Percentiles rank a stretch among this genome's conserved stretches.
Conservation (phyloP, 495 filamentous ascomycete genomes). For the Aspergillus ellipticus region DNA sequence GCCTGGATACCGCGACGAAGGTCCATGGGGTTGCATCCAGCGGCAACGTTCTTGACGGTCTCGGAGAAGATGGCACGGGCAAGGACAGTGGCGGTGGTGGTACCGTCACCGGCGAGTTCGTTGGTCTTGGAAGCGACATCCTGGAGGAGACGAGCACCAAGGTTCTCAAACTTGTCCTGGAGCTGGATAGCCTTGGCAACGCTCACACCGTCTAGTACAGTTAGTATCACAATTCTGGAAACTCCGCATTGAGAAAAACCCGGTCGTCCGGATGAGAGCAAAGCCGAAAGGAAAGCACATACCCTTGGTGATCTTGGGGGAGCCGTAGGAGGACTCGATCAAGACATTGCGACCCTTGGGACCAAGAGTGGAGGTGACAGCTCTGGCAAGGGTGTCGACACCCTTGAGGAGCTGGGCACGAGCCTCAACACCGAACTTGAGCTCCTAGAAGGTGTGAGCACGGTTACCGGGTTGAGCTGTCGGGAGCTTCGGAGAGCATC, state of each 20-base stretch:
- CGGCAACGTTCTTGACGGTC: constrained; percentile 99
- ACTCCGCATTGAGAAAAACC: constrained; percentile 4
- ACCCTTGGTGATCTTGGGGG: constrained; percentile 99
- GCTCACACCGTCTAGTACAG: constrained; percentile 77
- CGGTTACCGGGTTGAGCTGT: constrained; percentile 8
- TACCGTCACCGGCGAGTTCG: constrained; percentile 97
- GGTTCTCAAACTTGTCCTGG: constrained; percentile 99
- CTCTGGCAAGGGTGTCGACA: constrained; percentile 95
- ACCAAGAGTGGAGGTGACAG: constrained; percentile 92
- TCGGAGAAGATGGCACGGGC: constrained; percentile 99
- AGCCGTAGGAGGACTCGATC: constrained; percentile 96
- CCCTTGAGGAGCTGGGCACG: constrained; percentile 84
- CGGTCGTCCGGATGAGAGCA: constrained; percentile 5
- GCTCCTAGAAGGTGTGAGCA: constrained; percentile 60
- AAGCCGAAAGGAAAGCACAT: constrained; percentile 23
- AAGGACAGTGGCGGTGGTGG: constrained; percentile 94
- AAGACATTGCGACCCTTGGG: constrained; percentile 98
- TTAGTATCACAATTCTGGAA: constrained; percentile 24
- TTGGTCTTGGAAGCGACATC: constrained; percentile 99
- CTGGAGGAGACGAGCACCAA: constrained; percentile 92
- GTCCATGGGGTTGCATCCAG: constrained; percentile 99
- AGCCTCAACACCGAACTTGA: constrained; percentile 97
- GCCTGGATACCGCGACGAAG: constrained; percentile 94
- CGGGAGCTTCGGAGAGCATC: constrained; percentile 21
- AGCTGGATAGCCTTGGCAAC: constrained; percentile 89